Percentiles rank a stretch among this genome's conserved stretches.
Conservation (phyloP, 257 asterid genomes). For the Prunella vulgaris region DNA sequence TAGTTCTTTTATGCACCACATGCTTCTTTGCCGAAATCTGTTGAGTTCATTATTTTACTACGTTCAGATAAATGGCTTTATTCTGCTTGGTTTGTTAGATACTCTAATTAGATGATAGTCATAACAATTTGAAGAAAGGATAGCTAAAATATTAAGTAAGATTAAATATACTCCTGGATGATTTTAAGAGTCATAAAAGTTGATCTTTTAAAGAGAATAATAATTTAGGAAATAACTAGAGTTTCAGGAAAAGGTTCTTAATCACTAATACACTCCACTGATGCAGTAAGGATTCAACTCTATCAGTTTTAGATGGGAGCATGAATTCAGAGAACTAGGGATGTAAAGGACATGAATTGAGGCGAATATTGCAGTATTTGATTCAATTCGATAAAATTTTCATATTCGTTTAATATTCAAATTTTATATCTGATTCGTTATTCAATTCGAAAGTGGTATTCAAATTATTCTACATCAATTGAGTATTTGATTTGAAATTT, state of each 20-base stretch:
- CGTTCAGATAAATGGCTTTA: not conserved
- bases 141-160: not conserved
- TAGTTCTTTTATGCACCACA: not conserved
- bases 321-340: not conserved
- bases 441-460: too few relatives aligned
- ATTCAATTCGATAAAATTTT: too few relatives aligned
- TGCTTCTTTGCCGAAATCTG: not conserved
- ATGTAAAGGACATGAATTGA: too few relatives aligned
- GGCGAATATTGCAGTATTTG: too few relatives aligned
- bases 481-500: too few relatives aligned
- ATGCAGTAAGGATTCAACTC: not conserved
- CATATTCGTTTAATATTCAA: too few relatives aligned
- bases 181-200: not conserved
- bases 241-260: not conserved
- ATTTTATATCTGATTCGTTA: too few relatives aligned
- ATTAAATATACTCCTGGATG: not conserved
- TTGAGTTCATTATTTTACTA: slow-evolving; percentile 1
- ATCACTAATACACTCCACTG: not conserved
- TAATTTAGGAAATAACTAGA: not conserved
- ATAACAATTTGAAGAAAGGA: not conserved
- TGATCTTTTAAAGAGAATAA: not conserved
- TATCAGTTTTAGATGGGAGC: not conserved
- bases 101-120: not conserved
- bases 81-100: not conserved
- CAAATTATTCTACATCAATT: too few relatives aligned